Evolutionary conservation across 75 land plant species (phyloP), one percentile per base, ranked within the genome.

Genomic region (Cunninghamia lanceolata): DNA sequence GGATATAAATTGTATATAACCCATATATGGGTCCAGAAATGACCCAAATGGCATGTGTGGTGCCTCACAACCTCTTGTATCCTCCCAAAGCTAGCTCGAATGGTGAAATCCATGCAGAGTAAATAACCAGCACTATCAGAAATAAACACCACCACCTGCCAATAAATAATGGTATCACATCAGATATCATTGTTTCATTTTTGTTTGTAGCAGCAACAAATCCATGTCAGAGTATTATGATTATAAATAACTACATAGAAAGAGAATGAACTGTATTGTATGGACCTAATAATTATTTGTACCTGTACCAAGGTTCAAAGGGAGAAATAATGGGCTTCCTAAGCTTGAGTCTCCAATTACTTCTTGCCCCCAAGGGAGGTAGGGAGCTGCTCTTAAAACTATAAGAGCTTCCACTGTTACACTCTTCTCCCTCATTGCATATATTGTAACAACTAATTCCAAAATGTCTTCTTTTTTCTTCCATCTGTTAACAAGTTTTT

Each of bases 241-340:
- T 42, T 28, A 34, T 4, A 87, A n/a, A 82, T 46, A 15, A 14
- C 16, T 52, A 52, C 53, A 1, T 52, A 15, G 53, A 19, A 39
- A 14, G 45, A 83, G 83, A 36, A n/a, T 28, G 28, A 14, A 47
- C 13, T 43, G 7, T 6, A 43, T 43, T 43, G 46, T 19, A 46
- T 34, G 36, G 45, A 56, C 66, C 38, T 11, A 59, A 35, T 34
- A 52, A 9, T 52, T 52, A 52, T 0, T 13, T 52, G 19, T 30
- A 92, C 94, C 92, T 85, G 85, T 92, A 92, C 80, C 91, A 88
- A 14, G 82, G 84, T 86, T 92, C 93, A 71, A 87, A 90, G 14
- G 93, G 93, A 56, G 89, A 88, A 34, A 92, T 92, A 3, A 88
- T 82, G 75, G 40, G 87, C n/a, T 82, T 89, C 47, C 71, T 82